Percentiles rank a stretch among this genome's conserved stretches.
Evolutionary conservation across 2,329 filamentous ascomycete genomes (phyloP).

Genomic region (Xylaria sp.): DNA sequence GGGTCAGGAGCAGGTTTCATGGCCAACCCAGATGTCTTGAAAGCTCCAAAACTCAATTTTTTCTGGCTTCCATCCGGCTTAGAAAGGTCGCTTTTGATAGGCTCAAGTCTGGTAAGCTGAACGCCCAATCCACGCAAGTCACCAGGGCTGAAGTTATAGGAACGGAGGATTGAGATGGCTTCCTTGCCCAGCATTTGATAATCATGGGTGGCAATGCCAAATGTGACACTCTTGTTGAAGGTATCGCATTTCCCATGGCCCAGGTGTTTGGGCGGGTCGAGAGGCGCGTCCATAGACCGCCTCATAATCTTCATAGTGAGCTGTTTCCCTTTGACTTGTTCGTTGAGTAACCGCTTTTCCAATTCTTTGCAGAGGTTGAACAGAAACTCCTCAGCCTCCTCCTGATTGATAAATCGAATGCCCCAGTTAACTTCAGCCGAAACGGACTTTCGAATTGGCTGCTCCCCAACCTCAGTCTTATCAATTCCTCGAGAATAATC

Average conservation of each 20-base stretch:
- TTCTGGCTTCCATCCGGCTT: conserved; percentile 80
- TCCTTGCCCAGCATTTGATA: conserved; percentile 79
- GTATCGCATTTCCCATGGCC: conserved; percentile 96
- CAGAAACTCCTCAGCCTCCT: conserved; percentile 94
- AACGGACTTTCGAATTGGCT: conserved; percentile 88
- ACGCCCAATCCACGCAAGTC: conserved; percentile 93
- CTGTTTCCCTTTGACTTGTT: conserved; percentile 86
- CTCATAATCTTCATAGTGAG: conserved; percentile 96
- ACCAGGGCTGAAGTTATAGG: conserved; percentile 85
- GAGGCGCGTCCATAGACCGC: conserved; percentile 83
- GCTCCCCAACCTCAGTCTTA: conserved; percentile 83
- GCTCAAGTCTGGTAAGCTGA: conserved; percentile 92
- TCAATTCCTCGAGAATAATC: conserved; percentile 93
- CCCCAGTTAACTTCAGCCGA: conserved; percentile 99
- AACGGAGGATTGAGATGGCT: conserved; percentile 83
- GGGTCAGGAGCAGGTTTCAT: conserved; percentile 54
- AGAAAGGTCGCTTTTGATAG: conserved; percentile 70
- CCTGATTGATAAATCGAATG: conserved; percentile 89
- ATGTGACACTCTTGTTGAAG: conserved; percentile 85
- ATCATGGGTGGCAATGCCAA: conserved; percentile 86
- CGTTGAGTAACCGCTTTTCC: conserved; percentile 80
- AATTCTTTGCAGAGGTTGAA: conserved; percentile 86
- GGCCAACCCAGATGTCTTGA: conserved; percentile 53
- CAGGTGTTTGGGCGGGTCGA: conserved; percentile 92
- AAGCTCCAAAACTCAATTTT: conserved; percentile 76